Conservation (phyloP, 306 rosid species). For the Heteromeles arbutifolia region DNA sequence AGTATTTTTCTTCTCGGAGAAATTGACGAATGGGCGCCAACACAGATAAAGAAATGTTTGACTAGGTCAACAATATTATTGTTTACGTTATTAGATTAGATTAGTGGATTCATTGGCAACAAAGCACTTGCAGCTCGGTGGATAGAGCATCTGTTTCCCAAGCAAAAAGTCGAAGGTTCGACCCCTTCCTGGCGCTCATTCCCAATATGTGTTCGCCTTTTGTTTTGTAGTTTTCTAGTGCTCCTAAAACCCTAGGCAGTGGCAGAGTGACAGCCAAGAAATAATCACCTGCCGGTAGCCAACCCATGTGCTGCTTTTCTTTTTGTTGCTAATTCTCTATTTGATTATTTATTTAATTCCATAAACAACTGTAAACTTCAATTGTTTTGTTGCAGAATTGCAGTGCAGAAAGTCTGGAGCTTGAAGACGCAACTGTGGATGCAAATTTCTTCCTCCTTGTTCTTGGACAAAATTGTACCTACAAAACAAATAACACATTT, state of each 20-base stretch:
- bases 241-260: not conserved
- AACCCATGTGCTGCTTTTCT: not conserved
- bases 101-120: accelerated
- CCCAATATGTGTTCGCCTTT: not conserved
- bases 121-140: slow-evolving; percentile 24
- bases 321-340: not conserved
- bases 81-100: no score
- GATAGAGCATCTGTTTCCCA: slow-evolving; percentile 20
- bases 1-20: no score
- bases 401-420: slow-evolving; percentile 1
- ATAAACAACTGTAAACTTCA: not conserved
- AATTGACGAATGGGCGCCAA: no score
- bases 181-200: slow-evolving; percentile 25
- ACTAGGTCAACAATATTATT: no score
- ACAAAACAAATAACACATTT: no score
- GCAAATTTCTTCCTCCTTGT: no score
- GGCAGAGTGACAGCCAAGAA: not conserved
- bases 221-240: not conserved
- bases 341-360: not conserved
- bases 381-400: not conserved
- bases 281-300: not conserved
- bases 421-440: slow-evolving; percentile 23
- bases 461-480: no score
- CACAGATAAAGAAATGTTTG: no score
- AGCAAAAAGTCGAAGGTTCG: slow-evolving; percentile 29